A percentile compares a stretch with the other conserved stretches of the same genome.
These are phyloP conservation scores for Moricandia moricandioides DNA, from an alignment of 345 rosid species.

Conservation along the genomic window DNA sequence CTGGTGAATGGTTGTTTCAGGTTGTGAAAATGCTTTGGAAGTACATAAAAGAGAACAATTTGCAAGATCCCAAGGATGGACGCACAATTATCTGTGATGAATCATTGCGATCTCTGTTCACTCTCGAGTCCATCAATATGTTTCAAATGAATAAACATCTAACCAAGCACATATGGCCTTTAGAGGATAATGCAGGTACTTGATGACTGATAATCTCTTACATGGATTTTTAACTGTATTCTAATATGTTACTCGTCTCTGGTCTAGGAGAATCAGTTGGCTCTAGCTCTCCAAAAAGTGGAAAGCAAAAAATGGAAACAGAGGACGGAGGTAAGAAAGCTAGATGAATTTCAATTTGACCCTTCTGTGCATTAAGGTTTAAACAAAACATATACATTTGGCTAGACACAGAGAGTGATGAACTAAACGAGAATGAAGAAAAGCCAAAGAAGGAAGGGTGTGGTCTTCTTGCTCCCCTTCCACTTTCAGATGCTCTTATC, in stretches of 20 bases:
- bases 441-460: constrained; percentile 52
- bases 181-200: constrained; percentile 47
- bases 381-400: constrained; percentile 5
- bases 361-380: constrained; percentile 9
- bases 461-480: constrained; percentile 57
- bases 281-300: constrained; percentile 25
- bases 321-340: constrained; percentile 36
- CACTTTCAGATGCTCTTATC: constrained; percentile 55
- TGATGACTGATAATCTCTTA: not conserved
- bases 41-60: constrained; percentile 51
- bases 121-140: constrained; percentile 55
- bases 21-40: constrained; percentile 62
- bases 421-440: constrained; percentile 44
- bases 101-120: constrained; percentile 46
- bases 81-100: constrained; percentile 56
- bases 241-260: constrained; percentile 17
- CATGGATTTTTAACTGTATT: not conserved
- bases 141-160: constrained; percentile 64
- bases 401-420: constrained; percentile 37
- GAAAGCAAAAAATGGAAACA: constrained; percentile 33
- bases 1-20: constrained; percentile 36
- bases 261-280: constrained; percentile 33
- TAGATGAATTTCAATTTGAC: constrained; percentile 8
- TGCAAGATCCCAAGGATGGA: constrained; percentile 61
- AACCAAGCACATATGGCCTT: constrained; percentile 60